These are phyloP conservation scores for Blastomyces parvus DNA, from an alignment of 2,329 filamentous ascomycete species.

Conservation along the genomic window DNA sequence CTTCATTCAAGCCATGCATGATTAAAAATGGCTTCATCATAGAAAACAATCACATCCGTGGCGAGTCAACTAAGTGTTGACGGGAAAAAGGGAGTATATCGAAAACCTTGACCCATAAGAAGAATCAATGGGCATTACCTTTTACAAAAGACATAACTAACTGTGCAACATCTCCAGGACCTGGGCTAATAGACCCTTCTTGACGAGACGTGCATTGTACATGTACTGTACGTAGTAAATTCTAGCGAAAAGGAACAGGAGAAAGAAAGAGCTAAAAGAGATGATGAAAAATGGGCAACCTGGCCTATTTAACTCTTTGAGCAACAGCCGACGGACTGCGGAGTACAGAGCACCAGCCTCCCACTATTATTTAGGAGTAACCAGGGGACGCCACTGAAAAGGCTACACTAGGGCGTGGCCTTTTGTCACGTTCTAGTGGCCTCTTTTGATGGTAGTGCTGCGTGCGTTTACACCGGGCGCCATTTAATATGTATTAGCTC, in stretches of 20 bases:
- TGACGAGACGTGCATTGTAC: not conserved
- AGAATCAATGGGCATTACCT: not conserved
- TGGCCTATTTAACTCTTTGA: not conserved
- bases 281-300: not conserved
- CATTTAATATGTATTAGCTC: too few relatives aligned
- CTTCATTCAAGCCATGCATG: constrained; percentile 1
- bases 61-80: not conserved
- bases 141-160: too few relatives aligned
- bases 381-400: too few relatives aligned
- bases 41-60: not conserved
- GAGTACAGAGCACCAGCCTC: too few relatives aligned
- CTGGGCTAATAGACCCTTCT: not conserved
- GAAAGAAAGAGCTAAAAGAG: not conserved
- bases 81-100: not conserved
- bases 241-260: not conserved
- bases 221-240: too few relatives aligned
- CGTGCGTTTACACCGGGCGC: too few relatives aligned
- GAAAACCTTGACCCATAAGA: not conserved
- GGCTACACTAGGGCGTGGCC: too few relatives aligned
- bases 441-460: too few relatives aligned
- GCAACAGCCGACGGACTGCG: too few relatives aligned
- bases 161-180: not conserved
- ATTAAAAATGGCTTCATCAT: not conserved
- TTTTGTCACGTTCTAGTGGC: too few relatives aligned
- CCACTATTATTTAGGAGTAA: too few relatives aligned